These are phyloP conservation scores for Naganishia cerealis DNA, from an alignment of 1,284 basidiomycete species.

Conservation along the genomic window DNA sequence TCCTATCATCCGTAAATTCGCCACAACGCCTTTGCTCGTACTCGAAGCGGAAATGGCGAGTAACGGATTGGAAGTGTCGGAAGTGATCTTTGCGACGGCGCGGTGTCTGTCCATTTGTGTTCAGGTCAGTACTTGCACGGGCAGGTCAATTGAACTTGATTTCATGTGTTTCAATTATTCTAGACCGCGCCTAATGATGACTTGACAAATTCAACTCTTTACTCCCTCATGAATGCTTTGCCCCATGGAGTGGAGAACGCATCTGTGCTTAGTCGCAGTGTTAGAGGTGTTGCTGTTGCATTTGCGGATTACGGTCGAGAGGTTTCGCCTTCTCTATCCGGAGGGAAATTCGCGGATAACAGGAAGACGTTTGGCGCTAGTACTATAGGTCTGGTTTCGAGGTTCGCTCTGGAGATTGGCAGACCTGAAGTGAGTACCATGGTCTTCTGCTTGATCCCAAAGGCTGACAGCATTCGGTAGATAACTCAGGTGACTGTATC, in stretches of 20 bases:
- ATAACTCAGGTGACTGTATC: constrained; percentile 82
- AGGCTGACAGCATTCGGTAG: constrained; percentile 50
- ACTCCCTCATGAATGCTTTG: constrained; percentile 89
- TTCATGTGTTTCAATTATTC: constrained; percentile 8
- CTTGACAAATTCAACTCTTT: constrained; percentile 90
- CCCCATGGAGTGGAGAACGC: constrained; percentile 70
- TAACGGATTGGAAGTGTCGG: constrained; percentile 53
- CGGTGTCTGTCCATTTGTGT: constrained; percentile 87
- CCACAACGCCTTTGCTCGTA: constrained; percentile 81
- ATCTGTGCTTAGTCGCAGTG: constrained; percentile 52
- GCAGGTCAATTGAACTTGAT: constrained; percentile 9
- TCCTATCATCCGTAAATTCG: constrained; percentile 78
- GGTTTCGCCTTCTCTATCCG: constrained; percentile 30
- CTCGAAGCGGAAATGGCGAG: constrained; percentile 78
- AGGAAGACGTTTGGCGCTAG: constrained; percentile 69
- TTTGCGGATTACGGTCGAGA: constrained; percentile 32
- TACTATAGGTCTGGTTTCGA: constrained; percentile 83
- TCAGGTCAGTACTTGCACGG: constrained; percentile 59
- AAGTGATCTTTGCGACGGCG: constrained; percentile 76
- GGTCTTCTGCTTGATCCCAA: not conserved
- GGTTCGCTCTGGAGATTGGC: constrained; percentile 76
- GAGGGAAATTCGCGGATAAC: constrained; percentile 31
- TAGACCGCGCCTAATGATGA: constrained; percentile 84
- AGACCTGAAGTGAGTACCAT: constrained; percentile 67
- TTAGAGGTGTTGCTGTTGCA: constrained; percentile 33